Conservation (phyloP, 352 stramenopile genomes). For the Globisporangium nagaii region DNA sequence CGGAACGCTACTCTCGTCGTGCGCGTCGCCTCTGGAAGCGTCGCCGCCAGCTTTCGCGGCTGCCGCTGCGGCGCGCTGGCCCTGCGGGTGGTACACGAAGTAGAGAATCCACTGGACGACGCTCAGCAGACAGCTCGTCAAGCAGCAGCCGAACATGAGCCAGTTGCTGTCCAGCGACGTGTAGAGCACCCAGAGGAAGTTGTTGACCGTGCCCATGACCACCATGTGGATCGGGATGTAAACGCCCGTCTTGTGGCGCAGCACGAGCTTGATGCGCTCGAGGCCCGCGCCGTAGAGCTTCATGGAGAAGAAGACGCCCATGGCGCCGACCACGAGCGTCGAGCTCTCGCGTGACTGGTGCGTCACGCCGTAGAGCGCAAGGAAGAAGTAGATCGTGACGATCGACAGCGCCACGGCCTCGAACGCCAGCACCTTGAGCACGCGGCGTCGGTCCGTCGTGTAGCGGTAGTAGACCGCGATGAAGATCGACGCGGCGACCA, state of each 20-base stretch:
- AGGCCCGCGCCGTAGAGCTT: conserved; percentile 37
- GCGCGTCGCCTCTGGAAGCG: not conserved
- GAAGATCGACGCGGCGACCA: conserved; percentile 33
- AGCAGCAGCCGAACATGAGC: conserved; percentile 15
- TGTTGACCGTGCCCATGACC: conserved; percentile 36
- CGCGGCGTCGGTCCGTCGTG: conserved; percentile 22
- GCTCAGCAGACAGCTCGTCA: conserved; percentile 9
- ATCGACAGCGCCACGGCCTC: conserved; percentile 15
- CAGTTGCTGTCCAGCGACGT: conserved; percentile 11
- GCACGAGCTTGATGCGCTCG: conserved; percentile 34
- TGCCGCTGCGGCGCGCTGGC: not conserved
- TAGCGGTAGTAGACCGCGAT: conserved; percentile 51
- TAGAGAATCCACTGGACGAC: conserved; percentile 7
- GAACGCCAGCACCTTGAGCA: conserved; percentile 18
- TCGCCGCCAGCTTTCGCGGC: not conserved
- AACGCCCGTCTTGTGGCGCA: conserved; percentile 31
- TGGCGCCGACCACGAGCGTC: conserved; percentile 19
- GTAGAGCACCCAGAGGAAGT: conserved; percentile 26
- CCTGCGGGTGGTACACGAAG: conserved; percentile 6
- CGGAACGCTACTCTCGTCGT: conserved; percentile 2
- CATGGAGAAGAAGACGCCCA: conserved; percentile 28
- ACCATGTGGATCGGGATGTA: conserved; percentile 58
- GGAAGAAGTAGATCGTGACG: conserved; percentile 27
- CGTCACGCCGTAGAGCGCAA: conserved; percentile 26
- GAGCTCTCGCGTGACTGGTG: conserved; percentile 19